These are phyloP conservation scores for Elaeis oleifera DNA, from an alignment of 202 grass and related monocot species.

Conservation along the genomic window DNA sequence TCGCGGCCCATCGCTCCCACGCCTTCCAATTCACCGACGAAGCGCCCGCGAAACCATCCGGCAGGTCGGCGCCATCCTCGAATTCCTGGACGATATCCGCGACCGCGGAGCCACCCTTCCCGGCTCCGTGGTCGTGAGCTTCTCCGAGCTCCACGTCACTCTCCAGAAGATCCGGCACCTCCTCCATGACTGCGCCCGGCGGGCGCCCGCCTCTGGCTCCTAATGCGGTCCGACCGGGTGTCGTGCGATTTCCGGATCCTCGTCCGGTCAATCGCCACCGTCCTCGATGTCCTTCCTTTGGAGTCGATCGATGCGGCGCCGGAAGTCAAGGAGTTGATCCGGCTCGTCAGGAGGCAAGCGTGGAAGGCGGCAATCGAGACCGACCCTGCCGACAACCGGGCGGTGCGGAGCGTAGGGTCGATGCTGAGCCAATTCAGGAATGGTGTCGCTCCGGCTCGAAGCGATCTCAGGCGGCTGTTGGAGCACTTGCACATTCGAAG, in stretches of 20 bases:
- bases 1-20: not conserved
- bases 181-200: slow-evolving; percentile 37
- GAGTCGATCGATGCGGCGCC: slow-evolving; percentile 3
- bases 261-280: slow-evolving; percentile 43
- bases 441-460: too few species aligned
- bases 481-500: too few species aligned
- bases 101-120: not conserved
- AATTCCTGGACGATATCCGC: not conserved
- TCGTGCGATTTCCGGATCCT: slow-evolving; percentile 44
- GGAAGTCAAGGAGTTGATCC: slow-evolving; percentile 43
- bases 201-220: slow-evolving; percentile 39
- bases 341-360: slow-evolving; percentile 37
- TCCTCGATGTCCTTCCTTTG: slow-evolving; percentile 47
- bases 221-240: slow-evolving; percentile 38
- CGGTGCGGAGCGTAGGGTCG: too few species aligned
- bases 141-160: not conserved
- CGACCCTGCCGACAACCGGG: too few species aligned
- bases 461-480: too few species aligned
- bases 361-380: slow-evolving; percentile 14
- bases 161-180: slow-evolving; percentile 26
- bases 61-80: not conserved
- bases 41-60: not conserved
- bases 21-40: not conserved
- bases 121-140: not conserved
- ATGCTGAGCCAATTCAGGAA: too few species aligned